Evolutionary conservation across 1,139 yeast genomes (phyloP).

Genomic region (Yamadazyma siamensis): DNA sequence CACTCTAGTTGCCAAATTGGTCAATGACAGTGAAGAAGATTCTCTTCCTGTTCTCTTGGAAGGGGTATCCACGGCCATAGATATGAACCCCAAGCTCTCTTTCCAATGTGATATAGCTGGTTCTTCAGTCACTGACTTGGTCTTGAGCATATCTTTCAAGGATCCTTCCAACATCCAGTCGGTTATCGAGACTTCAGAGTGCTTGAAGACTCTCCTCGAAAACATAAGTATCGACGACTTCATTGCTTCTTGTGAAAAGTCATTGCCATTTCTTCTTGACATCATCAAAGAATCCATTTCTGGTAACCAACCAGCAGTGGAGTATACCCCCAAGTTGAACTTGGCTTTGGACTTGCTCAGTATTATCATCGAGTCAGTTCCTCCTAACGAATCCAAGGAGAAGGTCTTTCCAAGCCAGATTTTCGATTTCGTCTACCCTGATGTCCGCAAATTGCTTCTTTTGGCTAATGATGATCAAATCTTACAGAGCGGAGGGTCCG

Average conservation of each 20-base stretch:
- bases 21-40: constrained; percentile 74
- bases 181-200: constrained; percentile 58
- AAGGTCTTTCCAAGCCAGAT: constrained; percentile 45
- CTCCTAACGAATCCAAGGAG: constrained; percentile 26
- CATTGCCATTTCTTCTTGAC: constrained; percentile 49
- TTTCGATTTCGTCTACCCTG: constrained; percentile 49
- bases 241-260: constrained; percentile 45
- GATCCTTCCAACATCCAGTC: constrained; percentile 76
- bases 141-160: constrained; percentile 63
- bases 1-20: constrained; percentile 34
- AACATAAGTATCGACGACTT: constrained; percentile 46
- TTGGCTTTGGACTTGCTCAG: constrained; percentile 67
- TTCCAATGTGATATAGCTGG: constrained; percentile 18
- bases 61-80: constrained; percentile 54
- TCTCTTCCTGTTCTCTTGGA: constrained; percentile 77
- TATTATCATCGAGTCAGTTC: constrained; percentile 47
- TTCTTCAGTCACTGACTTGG: constrained; percentile 42
- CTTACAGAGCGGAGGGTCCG: constrained; percentile 74
- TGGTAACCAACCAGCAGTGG: constrained; percentile 20
- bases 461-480: constrained; percentile 72
- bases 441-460: constrained; percentile 49
- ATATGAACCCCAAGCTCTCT: constrained; percentile 38
- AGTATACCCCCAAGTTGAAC: constrained; percentile 58
- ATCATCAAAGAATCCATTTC: constrained; percentile 25
- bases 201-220: constrained; percentile 55